Evolutionary conservation across 139 green algal genomes (phyloP).

Genomic region (Mesotaenium endlicherianum): DNA sequence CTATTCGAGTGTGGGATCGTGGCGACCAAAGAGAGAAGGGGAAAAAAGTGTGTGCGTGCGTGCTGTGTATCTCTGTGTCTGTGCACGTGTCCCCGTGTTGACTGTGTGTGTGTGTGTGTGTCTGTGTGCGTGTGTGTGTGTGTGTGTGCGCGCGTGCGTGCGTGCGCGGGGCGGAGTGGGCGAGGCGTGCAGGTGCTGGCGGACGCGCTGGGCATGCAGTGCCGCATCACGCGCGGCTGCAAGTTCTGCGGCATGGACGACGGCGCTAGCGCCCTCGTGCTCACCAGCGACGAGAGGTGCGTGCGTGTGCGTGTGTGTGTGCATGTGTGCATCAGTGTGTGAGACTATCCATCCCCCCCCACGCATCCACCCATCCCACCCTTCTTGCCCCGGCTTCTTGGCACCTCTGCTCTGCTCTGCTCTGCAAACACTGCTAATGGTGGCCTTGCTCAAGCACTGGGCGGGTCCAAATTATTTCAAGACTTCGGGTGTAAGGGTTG

Average conservation of each 20-base stretch:
- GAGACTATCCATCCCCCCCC: not conserved
- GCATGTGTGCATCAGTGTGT: not conserved
- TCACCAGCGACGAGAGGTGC: not conserved
- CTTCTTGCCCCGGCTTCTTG: not conserved
- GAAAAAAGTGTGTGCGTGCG: too few relatives aligned
- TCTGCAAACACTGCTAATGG: not conserved
- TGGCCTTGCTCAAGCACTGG: not conserved
- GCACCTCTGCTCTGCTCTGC: not conserved
- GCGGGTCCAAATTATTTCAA: constrained; percentile 9
- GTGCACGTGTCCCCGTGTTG: not conserved
- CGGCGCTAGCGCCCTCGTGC: not conserved
- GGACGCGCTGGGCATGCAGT: constrained; percentile 17
- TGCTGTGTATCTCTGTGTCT: too few relatives aligned
- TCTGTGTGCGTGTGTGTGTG: not conserved
- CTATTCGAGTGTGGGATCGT: too few relatives aligned
- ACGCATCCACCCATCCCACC: not conserved
- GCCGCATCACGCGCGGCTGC: constrained; percentile 12
- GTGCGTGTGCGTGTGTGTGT: not conserved
- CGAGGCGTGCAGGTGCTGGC: not conserved
- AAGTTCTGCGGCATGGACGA: constrained; percentile 28
- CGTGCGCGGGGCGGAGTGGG: not conserved
- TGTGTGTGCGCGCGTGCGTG: not conserved
- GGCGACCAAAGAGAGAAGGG: too few relatives aligned
- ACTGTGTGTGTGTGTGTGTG: not conserved
- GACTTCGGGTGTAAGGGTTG: not conserved